Evolutionary conservation across 345 rosid species (phyloP), one percentile per base, ranked within the genome.

Genomic region (Capsella bursapastoris): DNA sequence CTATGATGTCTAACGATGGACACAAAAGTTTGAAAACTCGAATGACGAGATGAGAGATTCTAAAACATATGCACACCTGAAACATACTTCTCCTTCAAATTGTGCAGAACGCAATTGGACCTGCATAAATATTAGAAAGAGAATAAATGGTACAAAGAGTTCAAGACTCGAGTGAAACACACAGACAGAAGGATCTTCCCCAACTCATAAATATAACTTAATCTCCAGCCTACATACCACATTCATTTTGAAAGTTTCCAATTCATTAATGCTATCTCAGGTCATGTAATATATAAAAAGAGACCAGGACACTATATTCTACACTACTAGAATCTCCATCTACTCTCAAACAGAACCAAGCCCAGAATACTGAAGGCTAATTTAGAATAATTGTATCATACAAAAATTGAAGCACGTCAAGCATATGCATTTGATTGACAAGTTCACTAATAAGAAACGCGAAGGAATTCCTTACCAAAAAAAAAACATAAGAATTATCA

Each of bases 31-130:
- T 34, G 51, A 44, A 60, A 60, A 70, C 40, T 28, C 2, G 43
- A 59, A 51, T 52, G 44, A 66, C 14, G 59, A 59, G 61, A 71
- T 25, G 44, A 43, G 25, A 78, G 29, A 78, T 78, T 14, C 15
- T 29, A 64, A 65, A 77, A 71, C 32, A 71, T 56, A 61, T 44
- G 43, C 80, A 57, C 75, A 93, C 98, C 96, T 89, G 90, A 93
- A 84, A 77, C 83, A 75, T 72, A 89, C 96, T 75, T 90, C 92
- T 82, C 93, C 97, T 53, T 71, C 77, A 73, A 93, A 93, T 78
- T 93, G 97, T 59, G 82, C 89, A 13, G 97, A 93, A 29, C 75
- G 86, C 71, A 93, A 64, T 56, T 83, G 70, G 82, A 93, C 93
- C 98, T 92, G 77, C 79, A 76, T 53, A 64, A 68, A 66, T 53